Evolutionary conservation across 208 protist species (phyloP).

Genomic region (Borovskyia barvae): DNA sequence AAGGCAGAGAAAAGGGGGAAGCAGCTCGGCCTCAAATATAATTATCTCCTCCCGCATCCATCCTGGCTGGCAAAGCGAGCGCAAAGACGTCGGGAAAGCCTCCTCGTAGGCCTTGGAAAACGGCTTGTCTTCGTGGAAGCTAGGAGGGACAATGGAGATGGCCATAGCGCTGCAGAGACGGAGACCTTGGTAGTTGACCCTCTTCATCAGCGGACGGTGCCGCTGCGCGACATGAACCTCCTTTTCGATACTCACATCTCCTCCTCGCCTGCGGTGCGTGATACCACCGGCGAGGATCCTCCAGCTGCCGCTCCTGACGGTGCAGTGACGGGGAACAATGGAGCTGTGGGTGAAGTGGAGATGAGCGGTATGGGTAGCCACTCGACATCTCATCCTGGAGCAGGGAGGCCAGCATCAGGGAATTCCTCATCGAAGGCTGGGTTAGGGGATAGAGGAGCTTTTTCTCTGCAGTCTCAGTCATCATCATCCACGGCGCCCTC

Average conservation of each 20-base stretch:
- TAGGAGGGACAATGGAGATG: slow-evolving; percentile 41
- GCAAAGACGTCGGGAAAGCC: slow-evolving; percentile 50
- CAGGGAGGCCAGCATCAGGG: not conserved
- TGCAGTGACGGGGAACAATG: not conserved
- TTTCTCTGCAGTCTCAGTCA: no score
- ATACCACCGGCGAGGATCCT: no score
- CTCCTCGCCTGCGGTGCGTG: not conserved
- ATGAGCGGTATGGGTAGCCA: not conserved
- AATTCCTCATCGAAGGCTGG: no score
- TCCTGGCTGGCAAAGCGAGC: slow-evolving; percentile 84
- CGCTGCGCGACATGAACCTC: slow-evolving; percentile 29
- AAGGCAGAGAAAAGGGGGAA: slow-evolving; percentile 86
- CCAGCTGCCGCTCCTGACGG: no score
- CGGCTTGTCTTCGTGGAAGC: slow-evolving; percentile 58
- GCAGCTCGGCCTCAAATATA: slow-evolving; percentile 77
- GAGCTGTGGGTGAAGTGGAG: not conserved
- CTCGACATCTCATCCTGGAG: no score
- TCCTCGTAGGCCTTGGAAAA: slow-evolving; percentile 68
- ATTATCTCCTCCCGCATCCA: slow-evolving; percentile 81
- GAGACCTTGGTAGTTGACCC: slow-evolving; percentile 43
- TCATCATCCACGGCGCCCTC: no score
- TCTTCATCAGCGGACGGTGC: slow-evolving; percentile 37
- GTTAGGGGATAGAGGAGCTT: no score
- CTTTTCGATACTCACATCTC: slow-evolving; percentile 5
- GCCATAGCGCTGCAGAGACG: slow-evolving; percentile 9